Evolutionary conservation across 2,329 filamentous ascomycete genomes (phyloP).

Genomic region (Trichoderma polysporum): DNA sequence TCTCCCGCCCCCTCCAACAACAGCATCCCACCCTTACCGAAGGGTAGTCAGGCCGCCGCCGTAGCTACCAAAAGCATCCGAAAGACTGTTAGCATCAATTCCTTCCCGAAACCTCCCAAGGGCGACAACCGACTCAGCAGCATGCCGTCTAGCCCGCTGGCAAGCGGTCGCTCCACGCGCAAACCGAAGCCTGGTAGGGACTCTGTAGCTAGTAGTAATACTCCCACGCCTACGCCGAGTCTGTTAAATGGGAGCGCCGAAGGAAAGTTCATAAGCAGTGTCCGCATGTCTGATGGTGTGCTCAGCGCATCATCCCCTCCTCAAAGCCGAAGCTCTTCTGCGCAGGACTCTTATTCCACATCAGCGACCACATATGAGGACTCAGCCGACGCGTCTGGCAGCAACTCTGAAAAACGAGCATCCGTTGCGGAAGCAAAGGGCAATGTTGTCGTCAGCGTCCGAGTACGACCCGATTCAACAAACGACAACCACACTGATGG

Average conservation of each 20-base stretch:
- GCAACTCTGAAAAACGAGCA: constrained; percentile 44
- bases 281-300: constrained; percentile 70
- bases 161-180: constrained; percentile 46
- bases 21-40: constrained; percentile 56
- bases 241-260: constrained; percentile 77
- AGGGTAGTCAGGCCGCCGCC: constrained; percentile 55
- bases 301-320: constrained; percentile 78
- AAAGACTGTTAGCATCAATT: constrained; percentile 89
- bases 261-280: constrained; percentile 67
- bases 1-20: constrained; percentile 53
- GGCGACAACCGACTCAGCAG: constrained; percentile 59
- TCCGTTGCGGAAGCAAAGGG: constrained; percentile 75
- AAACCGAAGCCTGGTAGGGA: constrained; percentile 59
- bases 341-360: constrained; percentile 88
- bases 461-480: constrained; percentile 80
- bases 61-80: constrained; percentile 68
- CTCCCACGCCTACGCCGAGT: constrained; percentile 59
- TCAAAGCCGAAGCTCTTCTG: constrained; percentile 87
- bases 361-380: constrained; percentile 89
- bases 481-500: constrained; percentile 65
- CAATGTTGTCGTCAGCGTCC: constrained; percentile 93
- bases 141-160: constrained; percentile 61
- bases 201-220: constrained; percentile 50
- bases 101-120: constrained; percentile 86
- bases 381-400: constrained; percentile 53